These are phyloP conservation scores for Pythium graminicola DNA, from an alignment of 352 stramenopile genomes.

Conservation along the genomic window DNA sequence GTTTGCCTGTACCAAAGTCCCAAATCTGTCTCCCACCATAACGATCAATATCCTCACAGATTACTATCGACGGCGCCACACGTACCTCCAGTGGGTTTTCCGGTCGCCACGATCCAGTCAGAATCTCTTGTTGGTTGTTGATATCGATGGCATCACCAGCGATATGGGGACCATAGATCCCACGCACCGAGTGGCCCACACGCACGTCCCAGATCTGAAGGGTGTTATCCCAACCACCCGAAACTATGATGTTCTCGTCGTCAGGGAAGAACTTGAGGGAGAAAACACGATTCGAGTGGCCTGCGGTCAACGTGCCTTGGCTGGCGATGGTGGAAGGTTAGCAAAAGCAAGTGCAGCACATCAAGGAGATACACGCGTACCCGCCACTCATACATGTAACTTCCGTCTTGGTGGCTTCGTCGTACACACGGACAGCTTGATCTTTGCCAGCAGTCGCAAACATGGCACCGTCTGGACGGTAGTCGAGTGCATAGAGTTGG, in stretches of 20 bases:
- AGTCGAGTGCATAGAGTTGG: constrained; percentile 88
- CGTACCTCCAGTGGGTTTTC: constrained; percentile 81
- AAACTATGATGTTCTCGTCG: constrained; percentile 78
- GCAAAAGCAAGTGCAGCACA: neutral
- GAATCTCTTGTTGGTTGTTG: constrained; percentile 63
- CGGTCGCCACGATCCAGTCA: constrained; percentile 88
- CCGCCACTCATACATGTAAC: constrained; percentile 63
- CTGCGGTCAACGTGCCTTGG: constrained; percentile 53
- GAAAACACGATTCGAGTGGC: constrained; percentile 91
- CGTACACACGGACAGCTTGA: constrained; percentile 83
- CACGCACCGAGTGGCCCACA: constrained; percentile 76
- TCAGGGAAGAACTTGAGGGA: constrained; percentile 83
- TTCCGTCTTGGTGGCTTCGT: constrained; percentile 84
- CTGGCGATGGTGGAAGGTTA: constrained; percentile 8
- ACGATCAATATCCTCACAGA: too few relatives aligned
- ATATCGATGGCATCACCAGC: constrained; percentile 73
- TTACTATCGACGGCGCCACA: too few relatives aligned
- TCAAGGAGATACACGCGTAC: constrained; percentile 8
- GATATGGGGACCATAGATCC: constrained; percentile 90
- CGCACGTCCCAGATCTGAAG: constrained; percentile 90
- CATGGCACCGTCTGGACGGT: constrained; percentile 71
- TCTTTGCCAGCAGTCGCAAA: constrained; percentile 89
- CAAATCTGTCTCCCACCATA: constrained; percentile 54
- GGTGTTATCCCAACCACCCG: constrained; percentile 91
- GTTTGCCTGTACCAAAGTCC: constrained; percentile 84